These are phyloP conservation scores for Neurospora sp. DNA, from an alignment of 495 filamentous ascomycete genomes.

Conservation along the genomic window DNA sequence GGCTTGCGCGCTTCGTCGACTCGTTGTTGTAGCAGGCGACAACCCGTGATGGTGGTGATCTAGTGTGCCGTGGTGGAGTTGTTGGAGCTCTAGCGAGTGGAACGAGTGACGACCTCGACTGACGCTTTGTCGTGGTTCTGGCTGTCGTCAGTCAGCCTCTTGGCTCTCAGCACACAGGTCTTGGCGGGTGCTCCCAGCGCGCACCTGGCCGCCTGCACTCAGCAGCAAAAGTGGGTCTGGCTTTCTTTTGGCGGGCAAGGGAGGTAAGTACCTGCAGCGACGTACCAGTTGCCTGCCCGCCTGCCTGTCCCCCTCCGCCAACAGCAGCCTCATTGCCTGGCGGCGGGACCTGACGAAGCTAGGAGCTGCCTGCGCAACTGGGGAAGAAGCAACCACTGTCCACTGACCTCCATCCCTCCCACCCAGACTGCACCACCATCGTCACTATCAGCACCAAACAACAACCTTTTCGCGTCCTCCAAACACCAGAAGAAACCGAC, in stretches of 20 bases:
- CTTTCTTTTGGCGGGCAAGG: constrained; percentile 4
- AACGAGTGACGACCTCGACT: constrained; percentile 4
- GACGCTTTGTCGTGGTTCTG: neutral
- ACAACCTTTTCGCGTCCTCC: neutral
- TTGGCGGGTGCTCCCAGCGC: constrained; percentile 9
- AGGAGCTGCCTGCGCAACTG: constrained; percentile 21
- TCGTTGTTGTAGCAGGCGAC: neutral
- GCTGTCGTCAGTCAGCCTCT: constrained; percentile 15
- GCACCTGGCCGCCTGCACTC: neutral
- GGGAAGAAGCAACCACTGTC: neutral
- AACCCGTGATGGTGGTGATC: constrained; percentile 8
- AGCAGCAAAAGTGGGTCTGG: neutral
- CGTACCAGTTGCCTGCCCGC: constrained; percentile 5
- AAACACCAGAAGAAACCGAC: neutral
- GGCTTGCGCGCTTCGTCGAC: neutral
- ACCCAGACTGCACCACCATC: constrained; percentile 2
- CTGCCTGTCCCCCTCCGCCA: constrained; percentile 2
- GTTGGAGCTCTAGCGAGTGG: constrained; percentile 6
- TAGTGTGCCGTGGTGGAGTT: neutral
- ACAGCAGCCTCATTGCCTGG: neutral
- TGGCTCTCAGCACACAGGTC: constrained; percentile 5
- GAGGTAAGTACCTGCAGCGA: constrained; percentile 13
- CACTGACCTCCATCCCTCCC: neutral
- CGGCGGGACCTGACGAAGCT: constrained; percentile 22
- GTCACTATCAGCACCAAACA: neutral